Conservation (phyloP, 179 eudicot species). For the Silene vulgaris region DNA sequence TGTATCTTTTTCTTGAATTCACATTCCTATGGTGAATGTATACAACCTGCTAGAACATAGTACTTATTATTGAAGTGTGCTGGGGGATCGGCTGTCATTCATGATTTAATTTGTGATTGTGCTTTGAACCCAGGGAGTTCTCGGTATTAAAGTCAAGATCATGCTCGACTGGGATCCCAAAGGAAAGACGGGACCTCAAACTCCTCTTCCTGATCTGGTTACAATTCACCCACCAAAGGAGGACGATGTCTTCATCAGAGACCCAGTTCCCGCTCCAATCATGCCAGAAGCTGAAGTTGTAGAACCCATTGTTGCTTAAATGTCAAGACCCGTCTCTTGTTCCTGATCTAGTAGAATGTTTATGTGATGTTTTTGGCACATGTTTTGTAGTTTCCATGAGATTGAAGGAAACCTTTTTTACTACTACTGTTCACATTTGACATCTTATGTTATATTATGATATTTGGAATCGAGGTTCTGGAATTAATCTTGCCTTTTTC, state of each 20-base stretch:
- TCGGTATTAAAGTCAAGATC: slow-evolving; percentile 83
- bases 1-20: too few relatives aligned
- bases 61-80: background rate
- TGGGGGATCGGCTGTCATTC: too few relatives aligned
- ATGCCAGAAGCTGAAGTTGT: slow-evolving; percentile 21
- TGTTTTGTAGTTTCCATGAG: background rate
- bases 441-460: background rate
- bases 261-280: slow-evolving; percentile 12
- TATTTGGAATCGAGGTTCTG: background rate
- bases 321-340: background rate
- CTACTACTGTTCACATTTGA: background rate
- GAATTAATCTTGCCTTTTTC: too few relatives aligned
- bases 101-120: too few relatives aligned
- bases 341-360: background rate
- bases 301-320: slow-evolving; percentile 22
- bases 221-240: slow-evolving; percentile 75
- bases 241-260: slow-evolving; percentile 36
- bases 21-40: too few relatives aligned
- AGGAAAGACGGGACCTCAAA: slow-evolving; percentile 69
- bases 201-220: slow-evolving; percentile 78
- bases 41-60: too few relatives aligned
- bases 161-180: slow-evolving; percentile 90
- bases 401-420: background rate
- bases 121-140: slow-evolving; percentile 49
- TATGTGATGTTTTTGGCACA: slow-evolving; percentile 7